These are phyloP conservation scores for Ordospora pajunii DNA, from an alignment of 371 early-diverging fungal species.

Conservation along the genomic window DNA sequence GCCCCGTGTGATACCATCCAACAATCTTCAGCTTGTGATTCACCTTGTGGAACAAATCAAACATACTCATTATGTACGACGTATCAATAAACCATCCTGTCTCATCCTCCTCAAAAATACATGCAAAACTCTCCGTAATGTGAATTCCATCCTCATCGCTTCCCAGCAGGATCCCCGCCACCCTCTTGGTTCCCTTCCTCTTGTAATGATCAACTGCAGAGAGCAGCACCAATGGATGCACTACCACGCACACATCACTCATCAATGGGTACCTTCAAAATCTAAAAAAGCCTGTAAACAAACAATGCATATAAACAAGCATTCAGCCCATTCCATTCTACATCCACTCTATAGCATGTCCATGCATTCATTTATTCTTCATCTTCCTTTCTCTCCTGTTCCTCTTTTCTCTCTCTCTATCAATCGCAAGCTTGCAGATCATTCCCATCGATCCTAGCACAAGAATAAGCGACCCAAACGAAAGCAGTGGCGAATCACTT, in stretches of 20 bases:
- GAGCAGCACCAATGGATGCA: constrained; percentile 78
- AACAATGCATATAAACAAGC: neutral
- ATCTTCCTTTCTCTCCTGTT: neutral
- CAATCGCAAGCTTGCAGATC: neutral
- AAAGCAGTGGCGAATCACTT: neutral
- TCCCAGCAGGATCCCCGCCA: constrained; percentile 95
- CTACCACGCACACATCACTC: constrained; percentile 11
- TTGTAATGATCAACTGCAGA: constrained; percentile 97
- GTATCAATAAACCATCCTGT: constrained; percentile 97
- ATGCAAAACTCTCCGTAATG: constrained; percentile 94
- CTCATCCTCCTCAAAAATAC: constrained; percentile 83
- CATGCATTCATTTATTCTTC: neutral
- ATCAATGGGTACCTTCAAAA: neutral
- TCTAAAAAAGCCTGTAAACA: neutral
- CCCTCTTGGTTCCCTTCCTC: constrained; percentile 83
- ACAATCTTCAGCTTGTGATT: constrained; percentile 91
- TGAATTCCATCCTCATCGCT: constrained; percentile 70
- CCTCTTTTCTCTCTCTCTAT: neutral
- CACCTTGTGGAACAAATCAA: constrained; percentile 96
- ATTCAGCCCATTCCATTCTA: too few species aligned
- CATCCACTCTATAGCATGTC: too few species aligned
- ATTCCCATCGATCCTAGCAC: constrained; percentile 1
- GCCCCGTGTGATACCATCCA: constrained; percentile 99
- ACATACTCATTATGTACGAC: constrained; percentile 95
- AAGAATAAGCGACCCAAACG: neutral